Evolutionary conservation across 306 rosid genomes (phyloP).

Genomic region (Quercus suber): DNA sequence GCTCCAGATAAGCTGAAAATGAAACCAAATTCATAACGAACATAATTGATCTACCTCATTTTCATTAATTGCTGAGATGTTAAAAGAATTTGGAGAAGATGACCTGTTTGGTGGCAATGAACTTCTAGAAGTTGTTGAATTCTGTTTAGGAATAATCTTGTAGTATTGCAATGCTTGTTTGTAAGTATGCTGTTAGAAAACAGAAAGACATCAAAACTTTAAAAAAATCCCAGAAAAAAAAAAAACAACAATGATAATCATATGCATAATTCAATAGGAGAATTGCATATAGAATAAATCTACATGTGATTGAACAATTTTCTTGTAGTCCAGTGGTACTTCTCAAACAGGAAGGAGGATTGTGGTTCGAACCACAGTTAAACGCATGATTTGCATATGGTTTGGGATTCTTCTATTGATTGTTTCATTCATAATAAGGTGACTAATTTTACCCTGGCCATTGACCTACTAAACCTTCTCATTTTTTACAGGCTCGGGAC

Average conservation of each 20-base stretch:
- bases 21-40: neutral
- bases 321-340: neutral
- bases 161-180: conserved; percentile 84
- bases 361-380: neutral
- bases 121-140: conserved; percentile 53
- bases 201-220: neutral
- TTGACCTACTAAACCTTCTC: too few species aligned
- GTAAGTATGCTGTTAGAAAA: conserved; percentile 66
- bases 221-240: neutral
- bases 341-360: neutral
- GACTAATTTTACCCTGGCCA: too few species aligned
- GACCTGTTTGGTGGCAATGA: conserved; percentile 72
- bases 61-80: conserved; percentile 69
- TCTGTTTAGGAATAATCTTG: conserved; percentile 78
- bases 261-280: neutral
- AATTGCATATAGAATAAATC: neutral
- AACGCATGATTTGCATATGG: neutral
- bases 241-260: neutral
- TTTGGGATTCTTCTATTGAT: neutral
- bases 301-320: neutral
- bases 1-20: conserved; percentile 14
- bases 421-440: neutral
- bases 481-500: too few species aligned
- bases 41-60: conserved; percentile 64
- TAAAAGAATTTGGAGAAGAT: conserved; percentile 86